Percentiles rank a stretch among this genome's conserved stretches.
Evolutionary conservation across 441 rosid genomes (phyloP).

Genomic region (Metrosideros polymorpha): DNA sequence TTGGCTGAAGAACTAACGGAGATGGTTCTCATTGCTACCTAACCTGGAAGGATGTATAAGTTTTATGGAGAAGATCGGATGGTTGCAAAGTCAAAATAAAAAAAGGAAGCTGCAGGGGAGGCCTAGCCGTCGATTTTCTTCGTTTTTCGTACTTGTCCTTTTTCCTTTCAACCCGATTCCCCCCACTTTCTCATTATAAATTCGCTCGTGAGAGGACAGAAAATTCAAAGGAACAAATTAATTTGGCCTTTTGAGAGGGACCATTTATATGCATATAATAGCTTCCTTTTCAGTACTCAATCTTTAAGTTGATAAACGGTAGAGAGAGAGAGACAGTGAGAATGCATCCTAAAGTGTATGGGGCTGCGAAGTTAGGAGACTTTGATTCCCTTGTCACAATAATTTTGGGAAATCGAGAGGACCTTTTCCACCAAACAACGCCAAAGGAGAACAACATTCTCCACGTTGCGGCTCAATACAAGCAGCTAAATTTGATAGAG

Average conservation of each 20-base stretch:
- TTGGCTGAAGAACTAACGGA: too few relatives aligned
- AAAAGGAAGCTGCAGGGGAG: background rate
- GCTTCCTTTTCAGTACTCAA: too few relatives aligned
- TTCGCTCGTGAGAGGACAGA: background rate
- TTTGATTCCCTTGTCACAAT: fast-evolving
- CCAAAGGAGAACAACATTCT: background rate
- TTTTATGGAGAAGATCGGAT: background rate
- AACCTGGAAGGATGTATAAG: too few relatives aligned
- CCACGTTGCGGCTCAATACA: background rate
- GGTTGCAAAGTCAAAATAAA: background rate
- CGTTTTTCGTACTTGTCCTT: background rate
- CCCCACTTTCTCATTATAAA: too few relatives aligned
- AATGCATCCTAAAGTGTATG: background rate
- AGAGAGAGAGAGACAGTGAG: background rate
- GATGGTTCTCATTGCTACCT: too few relatives aligned
- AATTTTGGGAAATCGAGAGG: background rate
- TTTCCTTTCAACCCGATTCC: too few relatives aligned
- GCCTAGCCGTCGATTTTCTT: background rate
- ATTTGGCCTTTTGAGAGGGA: background rate
- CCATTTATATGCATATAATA: too few relatives aligned
- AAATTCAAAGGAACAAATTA: background rate
- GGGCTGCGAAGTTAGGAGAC: background rate
- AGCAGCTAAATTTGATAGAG: fast-evolving
- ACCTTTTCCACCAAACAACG: background rate
- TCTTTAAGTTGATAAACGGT: too few relatives aligned